phyloP scores from a whole-genome alignment of 176 grass and related monocot genomes.

The Zoysia pacifica region DNA sequence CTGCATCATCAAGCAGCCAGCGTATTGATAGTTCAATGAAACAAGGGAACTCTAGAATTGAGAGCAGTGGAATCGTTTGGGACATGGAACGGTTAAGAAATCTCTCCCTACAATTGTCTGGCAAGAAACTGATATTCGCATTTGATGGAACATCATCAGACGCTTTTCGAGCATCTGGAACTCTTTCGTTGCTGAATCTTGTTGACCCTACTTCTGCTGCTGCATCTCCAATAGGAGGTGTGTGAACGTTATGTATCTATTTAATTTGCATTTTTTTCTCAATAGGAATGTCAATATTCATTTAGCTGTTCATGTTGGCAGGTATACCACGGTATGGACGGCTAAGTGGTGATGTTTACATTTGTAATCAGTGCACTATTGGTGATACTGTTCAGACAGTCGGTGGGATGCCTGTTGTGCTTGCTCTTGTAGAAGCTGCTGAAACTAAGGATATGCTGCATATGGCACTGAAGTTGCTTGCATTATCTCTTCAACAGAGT shows the following conservation, averaged over 20 bases:
- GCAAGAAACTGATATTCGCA: constrained; percentile 97
- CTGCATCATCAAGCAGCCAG: constrained; percentile 63
- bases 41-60: constrained; percentile 73
- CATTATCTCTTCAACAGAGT: constrained; percentile 87
- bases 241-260: constrained; percentile 27
- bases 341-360: constrained; percentile 88
- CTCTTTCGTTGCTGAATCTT: constrained; percentile 92
- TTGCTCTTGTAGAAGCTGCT: constrained; percentile 92
- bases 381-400: constrained; percentile 94
- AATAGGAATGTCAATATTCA: constrained; percentile 41
- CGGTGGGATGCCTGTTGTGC: constrained; percentile 91
- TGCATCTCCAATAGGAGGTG: constrained; percentile 98
- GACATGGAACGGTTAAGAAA: constrained; percentile 90
- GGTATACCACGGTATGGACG: constrained; percentile 98
- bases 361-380: constrained; percentile 90
- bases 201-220: constrained; percentile 96
- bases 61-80: constrained; percentile 93
- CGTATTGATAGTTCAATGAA: constrained; percentile 80
- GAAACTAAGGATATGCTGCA: constrained; percentile 94
- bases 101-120: constrained; percentile 79
- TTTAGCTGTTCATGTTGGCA: constrained; percentile 45
- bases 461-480: constrained; percentile 90
- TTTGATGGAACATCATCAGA: constrained; percentile 99
- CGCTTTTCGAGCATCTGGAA: constrained; percentile 91
- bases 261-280: constrained; percentile 42